Base-by-base conservation (phyloP, 192 early-diverging fungal species). In the Martensiomyces pterosporus region DNA sequence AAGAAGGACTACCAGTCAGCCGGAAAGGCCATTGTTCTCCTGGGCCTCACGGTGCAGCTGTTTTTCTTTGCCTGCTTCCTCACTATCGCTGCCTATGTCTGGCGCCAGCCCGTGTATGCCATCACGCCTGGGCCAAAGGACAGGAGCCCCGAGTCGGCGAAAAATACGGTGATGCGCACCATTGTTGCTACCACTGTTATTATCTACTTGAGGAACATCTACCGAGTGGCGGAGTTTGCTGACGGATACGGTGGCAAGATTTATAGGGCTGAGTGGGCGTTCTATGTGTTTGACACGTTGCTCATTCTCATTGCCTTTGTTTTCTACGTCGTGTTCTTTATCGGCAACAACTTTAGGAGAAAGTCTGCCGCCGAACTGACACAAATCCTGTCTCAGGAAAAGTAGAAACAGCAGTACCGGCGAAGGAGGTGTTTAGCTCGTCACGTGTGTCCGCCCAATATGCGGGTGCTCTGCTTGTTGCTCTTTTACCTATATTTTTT, bases 251-350 rank as follows among this genome's bases (percentile, higher is more conserved):
- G 49, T 25, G 52, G 71, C 51, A 60, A 55, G 24, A 46, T 77
- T 17, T 67, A 74, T 18, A 56, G 55, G 16, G 51, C 64, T 2
- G 75, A 77, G 21, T 66, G 61, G 54, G 57, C 55, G 23, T 74
- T 77, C 49, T 67, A 71, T 25, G 39, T 73, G 22, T 77, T 74
- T 47, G 75, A 77, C 55, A 58, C 45, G 22, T 48, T 52, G 0
- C 37, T 56, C 19, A 64, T 77, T 38, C 38, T 74, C 24, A 23
- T 50, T 16, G 57, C 57, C 33, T 42, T 68, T 24, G 26, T 45
- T 0, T 15, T 59, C 15, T 69, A 61, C 32, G 55, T 65, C 39
- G 51, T 57, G 9, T 47, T 53, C n/a, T 47, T 41, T 34, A 15
- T 56, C 10, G 54, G 54, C 7, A 37, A 41, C 23, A 24, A 56